Base-by-base conservation (phyloP, 768 basidiomycete species). In the Boletales sp. region DNA sequence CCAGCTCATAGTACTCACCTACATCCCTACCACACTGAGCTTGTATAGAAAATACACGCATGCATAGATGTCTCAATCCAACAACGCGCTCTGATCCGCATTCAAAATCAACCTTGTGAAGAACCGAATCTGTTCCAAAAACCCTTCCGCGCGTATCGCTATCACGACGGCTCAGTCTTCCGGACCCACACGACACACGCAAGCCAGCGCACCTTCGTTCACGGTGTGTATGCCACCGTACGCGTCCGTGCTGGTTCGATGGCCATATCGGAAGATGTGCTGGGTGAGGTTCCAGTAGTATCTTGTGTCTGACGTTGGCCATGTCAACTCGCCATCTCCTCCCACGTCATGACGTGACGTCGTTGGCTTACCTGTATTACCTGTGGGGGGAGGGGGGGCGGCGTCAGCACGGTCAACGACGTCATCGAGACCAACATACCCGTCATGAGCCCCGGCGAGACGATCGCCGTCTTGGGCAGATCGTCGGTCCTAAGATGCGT, bases 221-320 rank as follows among this genome's bases (percentile, higher is more conserved):
- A 52, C 40, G 28, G 66, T 68, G 50, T 67, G 65, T 12, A 41
- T 34, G 18, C 63, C 75, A 14, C 65, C 63, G 50, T 80, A 79
- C 49, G 63, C 72, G 44, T 59, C 62, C 31, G 33, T 18, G 17
- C 30, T 43, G 32, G 53, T 58, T 14, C 53, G 50, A 54, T 74
- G 74, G 14, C 65, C 65, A 57, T 76, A 79, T 38, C 76, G 75
- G 64, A 75, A 75, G 49, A 78, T 77, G 53, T 77, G 70, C 31
- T 55, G 56, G 18, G 77, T 75, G 21, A 79, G 66, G 47, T 66
- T 65, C 77, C 75, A 76, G 46, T 77, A 76, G 42, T 66, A 64
- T 37, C 65, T 55, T 13, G 78, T 79, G 57, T 79, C 75, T 74
- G 54, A 21, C 21, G 21, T 21, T 21, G 21, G 21, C 21, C 2